Evolutionary conservation across 306 rosid genomes (phyloP), one percentile per base, ranked within the genome.

Genomic region (Mucuna pruriens): DNA sequence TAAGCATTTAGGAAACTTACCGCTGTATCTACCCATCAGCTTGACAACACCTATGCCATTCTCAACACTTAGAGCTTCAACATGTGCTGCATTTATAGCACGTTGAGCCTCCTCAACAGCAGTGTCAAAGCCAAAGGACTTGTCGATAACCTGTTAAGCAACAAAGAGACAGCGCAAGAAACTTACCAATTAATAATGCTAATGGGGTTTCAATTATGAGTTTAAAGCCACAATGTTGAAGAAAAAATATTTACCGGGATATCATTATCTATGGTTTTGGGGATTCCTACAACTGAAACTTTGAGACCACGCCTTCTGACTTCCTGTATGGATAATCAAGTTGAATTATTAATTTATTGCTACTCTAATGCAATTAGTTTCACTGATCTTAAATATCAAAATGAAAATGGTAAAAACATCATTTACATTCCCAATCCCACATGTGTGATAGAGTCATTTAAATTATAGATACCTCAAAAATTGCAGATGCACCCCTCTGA

Each of bases 81-180:
- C 99, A 80, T 93, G 99, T 22, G 97, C 99, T 23, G 99, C 99
- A 80, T 95, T 95, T 68, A 95, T 95, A 23, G 99, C 99, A 22
- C 99, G 98, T 76, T 95, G 99, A 51, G 99, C 99, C 87, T 95
- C 99, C 88, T 95, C 99, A 78, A 95, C 99, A 55, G 99, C 98
- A 52, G 98, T 87, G 88, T 95, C 99, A 84, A 95, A 95, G 48
- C 99, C 99, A 20, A 95, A 95, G 61, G 99, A 89, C 83, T 73
- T 95, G 52, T 95, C 99, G 33, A 95, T 95, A 77, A 95, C 88
- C 99, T 93, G 83, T 72, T 61, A 62, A 79, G 76, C 78, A 82
- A 65, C 54, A 77, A 31, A 72, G 4, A 70, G 36, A 61, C 49
- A 46, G 33, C 71, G 66, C 17, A 65, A 11, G 70, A 51, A 72